Conservation (phyloP, 768 basidiomycete genomes). For the Strobilomyces dryophilus region DNA sequence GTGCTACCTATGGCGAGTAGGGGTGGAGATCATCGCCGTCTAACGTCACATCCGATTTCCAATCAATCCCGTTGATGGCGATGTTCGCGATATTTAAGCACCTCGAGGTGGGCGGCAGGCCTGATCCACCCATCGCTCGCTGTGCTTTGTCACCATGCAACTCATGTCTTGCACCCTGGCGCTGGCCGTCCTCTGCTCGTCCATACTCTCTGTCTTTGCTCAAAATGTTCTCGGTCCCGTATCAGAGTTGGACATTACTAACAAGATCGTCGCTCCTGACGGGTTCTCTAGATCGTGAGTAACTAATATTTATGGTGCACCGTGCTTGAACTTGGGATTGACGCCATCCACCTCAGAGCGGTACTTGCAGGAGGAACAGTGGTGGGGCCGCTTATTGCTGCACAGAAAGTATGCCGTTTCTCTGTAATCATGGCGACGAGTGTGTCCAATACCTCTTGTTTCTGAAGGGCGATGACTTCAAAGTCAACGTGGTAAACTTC, state of each 20-base stretch:
- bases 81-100: too few relatives aligned
- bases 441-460: background rate
- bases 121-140: too few relatives aligned
- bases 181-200: background rate
- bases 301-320: background rate
- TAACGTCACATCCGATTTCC: too few relatives aligned
- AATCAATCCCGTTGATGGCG: too few relatives aligned
- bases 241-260: slow-evolving; percentile 34
- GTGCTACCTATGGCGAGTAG: too few relatives aligned
- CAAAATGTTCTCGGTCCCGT: slow-evolving; percentile 13
- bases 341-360: slow-evolving; percentile 23
- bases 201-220: background rate
- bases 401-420: slow-evolving; percentile 29
- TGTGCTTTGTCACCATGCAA: background rate
- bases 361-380: slow-evolving; percentile 40
- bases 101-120: too few relatives aligned
- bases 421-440: background rate
- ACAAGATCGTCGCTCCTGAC: slow-evolving; percentile 43
- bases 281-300: slow-evolving; percentile 40
- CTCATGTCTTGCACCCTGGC: background rate
- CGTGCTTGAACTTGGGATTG: background rate
- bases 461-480: slow-evolving; percentile 35
- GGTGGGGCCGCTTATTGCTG: slow-evolving; percentile 43
- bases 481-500: slow-evolving; percentile 42
- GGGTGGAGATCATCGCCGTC: too few relatives aligned